These are phyloP conservation scores for Nemania serpens DNA, from an alignment of 2,329 filamentous ascomycete genomes.

Conservation along the genomic window DNA sequence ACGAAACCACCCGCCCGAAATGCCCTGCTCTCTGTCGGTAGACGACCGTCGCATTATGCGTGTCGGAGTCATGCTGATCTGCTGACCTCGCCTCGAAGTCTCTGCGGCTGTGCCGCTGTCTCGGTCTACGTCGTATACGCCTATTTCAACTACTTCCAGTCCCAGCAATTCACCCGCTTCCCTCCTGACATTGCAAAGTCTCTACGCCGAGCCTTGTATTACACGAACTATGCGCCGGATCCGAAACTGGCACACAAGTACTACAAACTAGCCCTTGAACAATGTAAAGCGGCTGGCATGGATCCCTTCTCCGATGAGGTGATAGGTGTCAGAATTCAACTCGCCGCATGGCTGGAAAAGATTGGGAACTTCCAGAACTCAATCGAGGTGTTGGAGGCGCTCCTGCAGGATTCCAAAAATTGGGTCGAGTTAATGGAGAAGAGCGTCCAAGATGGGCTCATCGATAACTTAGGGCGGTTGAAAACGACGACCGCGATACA, in stretches of 20 bases:
- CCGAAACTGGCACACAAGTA: conserved; percentile 79
- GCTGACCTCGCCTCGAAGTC: conserved; percentile 36
- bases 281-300: conserved; percentile 74
- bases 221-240: conserved; percentile 76
- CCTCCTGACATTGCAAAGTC: conserved; percentile 76
- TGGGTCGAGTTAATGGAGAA: conserved; percentile 64
- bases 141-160: conserved; percentile 62
- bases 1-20: conserved; percentile 44
- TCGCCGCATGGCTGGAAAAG: conserved; percentile 80
- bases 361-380: conserved; percentile 71
- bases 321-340: conserved; percentile 83
- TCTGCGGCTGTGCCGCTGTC: conserved; percentile 42
- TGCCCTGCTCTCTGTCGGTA: not conserved
- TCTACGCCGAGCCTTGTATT: conserved; percentile 84
- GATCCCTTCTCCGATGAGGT: conserved; percentile 92
- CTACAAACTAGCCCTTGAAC: conserved; percentile 78
- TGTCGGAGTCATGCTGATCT: conserved; percentile 31
- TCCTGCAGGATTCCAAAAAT: conserved; percentile 69
- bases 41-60: not conserved
- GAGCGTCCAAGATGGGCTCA: conserved; percentile 51
- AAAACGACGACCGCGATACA: conserved; percentile 26
- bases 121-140: conserved; percentile 47
- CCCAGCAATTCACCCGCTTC: conserved; percentile 59
- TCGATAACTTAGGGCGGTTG: conserved; percentile 47
- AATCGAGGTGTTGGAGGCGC: conserved; percentile 77